These are phyloP conservation scores for Puccinia hordei DNA, from an alignment of 1,284 basidiomycete species.

Conservation along the genomic window DNA sequence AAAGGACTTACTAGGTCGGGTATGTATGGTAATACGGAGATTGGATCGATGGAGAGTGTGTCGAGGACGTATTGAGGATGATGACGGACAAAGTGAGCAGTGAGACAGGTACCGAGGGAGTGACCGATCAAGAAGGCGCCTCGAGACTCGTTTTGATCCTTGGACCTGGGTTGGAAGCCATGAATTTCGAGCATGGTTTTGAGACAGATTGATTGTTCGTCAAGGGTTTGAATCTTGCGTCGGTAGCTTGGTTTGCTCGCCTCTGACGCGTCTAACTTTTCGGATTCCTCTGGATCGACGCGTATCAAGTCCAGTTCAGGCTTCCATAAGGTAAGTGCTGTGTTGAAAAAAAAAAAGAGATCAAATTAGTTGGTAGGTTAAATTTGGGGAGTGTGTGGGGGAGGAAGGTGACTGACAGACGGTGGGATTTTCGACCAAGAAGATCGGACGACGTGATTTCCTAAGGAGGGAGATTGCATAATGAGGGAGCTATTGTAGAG, in stretches of 20 bases:
- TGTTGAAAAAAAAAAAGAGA: no score
- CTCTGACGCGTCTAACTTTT: not conserved
- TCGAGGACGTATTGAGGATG: not conserved
- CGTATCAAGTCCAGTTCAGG: not conserved
- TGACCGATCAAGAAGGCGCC: constrained; percentile 32
- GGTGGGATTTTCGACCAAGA: constrained; percentile 23
- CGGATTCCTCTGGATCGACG: not conserved
- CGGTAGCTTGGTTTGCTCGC: no score
- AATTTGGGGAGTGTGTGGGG: no score
- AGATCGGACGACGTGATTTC: constrained; percentile 11
- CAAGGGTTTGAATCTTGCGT: constrained; percentile 9
- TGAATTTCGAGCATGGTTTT: constrained; percentile 8
- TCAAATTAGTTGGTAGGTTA: no score
- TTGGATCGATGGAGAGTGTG: constrained; percentile 26
- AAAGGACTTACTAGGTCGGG: constrained; percentile 31
- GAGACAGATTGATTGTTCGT: constrained; percentile 21
- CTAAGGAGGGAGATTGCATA: constrained; percentile 2
- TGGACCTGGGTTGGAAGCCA: not conserved
- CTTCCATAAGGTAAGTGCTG: constrained; percentile 4
- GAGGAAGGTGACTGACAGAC: constrained; percentile 1
- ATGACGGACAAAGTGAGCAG: not conserved
- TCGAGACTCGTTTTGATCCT: not conserved
- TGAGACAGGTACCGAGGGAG: constrained; percentile 22
- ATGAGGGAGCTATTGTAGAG: not conserved
- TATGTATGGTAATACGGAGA: constrained; percentile 23